Evolutionary conservation across 805 yeast species (phyloP), one percentile per base, ranked within the genome.

Genomic region (Sungouiozyma intestinalis): DNA sequence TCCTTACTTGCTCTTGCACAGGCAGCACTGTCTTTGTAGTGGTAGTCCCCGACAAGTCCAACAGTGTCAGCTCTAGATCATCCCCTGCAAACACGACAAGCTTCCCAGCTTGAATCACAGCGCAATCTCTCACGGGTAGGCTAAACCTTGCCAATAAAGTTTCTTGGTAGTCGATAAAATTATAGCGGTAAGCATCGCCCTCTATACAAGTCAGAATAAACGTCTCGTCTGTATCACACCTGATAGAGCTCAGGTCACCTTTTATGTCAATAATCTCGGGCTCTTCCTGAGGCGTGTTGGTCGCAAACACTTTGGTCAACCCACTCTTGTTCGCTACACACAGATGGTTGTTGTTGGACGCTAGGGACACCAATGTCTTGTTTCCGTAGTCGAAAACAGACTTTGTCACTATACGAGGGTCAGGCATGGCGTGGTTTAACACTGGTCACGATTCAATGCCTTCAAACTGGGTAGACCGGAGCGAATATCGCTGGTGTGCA

Each of bases 71-170:
- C 42, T 76, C 76, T 36, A 73, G 71, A 47, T 77, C 82, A 48
- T 81, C 84, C 33, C 90, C 88, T 19, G 81, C 87, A 45, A 77
- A 70, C 1, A 77, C 65, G 1, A 71, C 65, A 54, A 75, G 65
- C 31, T 73, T 70, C 0, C 82, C 86, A 40, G 73, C 75, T 49
- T 81, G 83, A 17, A 80, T 74, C 51, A 77, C 72, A 13, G 63
- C 64, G 6, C 74, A 69, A 48, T 74, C 79, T 47, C 83, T 51
- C 11, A 59, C 39, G 4, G 64, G 61, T 24, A 60, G 43, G 7
- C 58, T 45, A 15, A 52, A 52, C 38, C 78, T 59, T 38, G 63
- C 66, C n/a, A 75, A 51, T 13, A 66, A 52, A 18, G 68, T 66
- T 16, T 63, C 61, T 13, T 59, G 60, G 27, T 54, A 45, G 2